Evolutionary conservation across 1,284 basidiomycete species (phyloP).

Genomic region (Malassezia psittaci): DNA sequence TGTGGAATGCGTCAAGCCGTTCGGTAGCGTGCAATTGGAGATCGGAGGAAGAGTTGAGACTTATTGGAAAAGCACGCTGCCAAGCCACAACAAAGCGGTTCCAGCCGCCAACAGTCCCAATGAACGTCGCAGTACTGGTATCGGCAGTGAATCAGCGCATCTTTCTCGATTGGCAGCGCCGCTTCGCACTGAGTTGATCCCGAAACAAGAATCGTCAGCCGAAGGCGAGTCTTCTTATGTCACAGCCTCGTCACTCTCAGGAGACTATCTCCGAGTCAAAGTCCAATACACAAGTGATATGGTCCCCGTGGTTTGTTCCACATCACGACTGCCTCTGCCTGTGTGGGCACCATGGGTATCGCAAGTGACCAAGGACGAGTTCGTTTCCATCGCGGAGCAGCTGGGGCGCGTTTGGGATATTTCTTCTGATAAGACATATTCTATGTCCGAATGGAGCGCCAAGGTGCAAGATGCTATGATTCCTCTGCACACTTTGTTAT

Average conservation of each 20-base stretch:
- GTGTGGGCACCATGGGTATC: conserved; percentile 69
- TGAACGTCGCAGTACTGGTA: conserved; percentile 17
- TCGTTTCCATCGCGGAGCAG: conserved; percentile 57
- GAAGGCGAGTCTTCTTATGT: conserved; percentile 50
- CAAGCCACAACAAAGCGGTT: conserved; percentile 17
- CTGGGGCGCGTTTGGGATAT: conserved; percentile 22
- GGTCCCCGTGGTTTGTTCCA: conserved; percentile 69
- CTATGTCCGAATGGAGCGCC: conserved; percentile 29
- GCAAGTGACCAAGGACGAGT: conserved; percentile 72
- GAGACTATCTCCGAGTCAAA: conserved; percentile 71
- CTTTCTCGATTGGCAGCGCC: not conserved
- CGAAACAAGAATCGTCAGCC: conserved; percentile 11
- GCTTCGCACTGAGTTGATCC: not conserved
- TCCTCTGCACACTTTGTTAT: conserved; percentile 32
- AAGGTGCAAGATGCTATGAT: conserved; percentile 24
- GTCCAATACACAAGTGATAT: conserved; percentile 87
- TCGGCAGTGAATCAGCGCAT: conserved; percentile 7
- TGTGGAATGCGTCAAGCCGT: conserved; percentile 76
- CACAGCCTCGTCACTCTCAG: conserved; percentile 75
- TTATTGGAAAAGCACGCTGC: conserved; percentile 47
- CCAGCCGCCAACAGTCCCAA: not conserved
- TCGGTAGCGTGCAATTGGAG: conserved; percentile 85
- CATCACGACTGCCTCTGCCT: conserved; percentile 61
- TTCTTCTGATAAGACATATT: conserved; percentile 11
- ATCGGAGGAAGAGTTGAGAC: conserved; percentile 66